Evolutionary conservation across 148 eudicot species (phyloP), one percentile per base, ranked within the genome.

Genomic region (Spergularia bocconei): DNA sequence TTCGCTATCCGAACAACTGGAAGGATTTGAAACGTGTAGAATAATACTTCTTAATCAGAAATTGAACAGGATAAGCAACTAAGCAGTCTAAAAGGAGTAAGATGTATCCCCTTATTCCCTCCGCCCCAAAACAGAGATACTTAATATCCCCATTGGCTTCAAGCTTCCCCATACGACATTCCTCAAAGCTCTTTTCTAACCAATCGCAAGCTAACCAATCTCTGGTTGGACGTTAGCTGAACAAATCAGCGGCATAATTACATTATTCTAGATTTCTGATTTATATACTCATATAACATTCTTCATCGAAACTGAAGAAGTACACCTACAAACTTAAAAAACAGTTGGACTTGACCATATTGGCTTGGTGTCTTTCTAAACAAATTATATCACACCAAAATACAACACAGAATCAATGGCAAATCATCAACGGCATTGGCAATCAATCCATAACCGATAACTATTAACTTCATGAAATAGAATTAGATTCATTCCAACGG

Each of bases 401-500:
- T 67, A 12, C 11, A 7, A 16, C 62, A 8, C 12, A 36, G 1
- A 65, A 19, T 65, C 58, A 14, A 73, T 25, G 3, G 58, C 57
- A 62, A 44, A 59, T 23, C 11, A 69, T 52, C 16, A 20, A 51
- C 57, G 13, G 58, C 58, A 69, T 23, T 69, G 6, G 36, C 47
- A 23, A 69, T 29, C 47, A 21, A 13, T 69, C 9, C 59, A 69
- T 52, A 52, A 54, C n/a, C 1, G 29, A 25, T 39, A 69, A 53
- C 12, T 6, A 1, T 25, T 53, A 25, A 69, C 57, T 17, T 17
- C 64, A 60, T 8, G 48, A 61, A 79, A 75, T 19, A 76, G 36
- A 70, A 55, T n/a, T 25, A 81, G 62, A 68, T 50, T 56, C 16
- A 23, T 73, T 52, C 63, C 60, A 57, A 65, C 63, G 25, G 41